A percentile compares a stretch with the other conserved stretches of the same genome.
Conservation (phyloP, 179 eudicot species). For the Silene noctiflora region DNA sequence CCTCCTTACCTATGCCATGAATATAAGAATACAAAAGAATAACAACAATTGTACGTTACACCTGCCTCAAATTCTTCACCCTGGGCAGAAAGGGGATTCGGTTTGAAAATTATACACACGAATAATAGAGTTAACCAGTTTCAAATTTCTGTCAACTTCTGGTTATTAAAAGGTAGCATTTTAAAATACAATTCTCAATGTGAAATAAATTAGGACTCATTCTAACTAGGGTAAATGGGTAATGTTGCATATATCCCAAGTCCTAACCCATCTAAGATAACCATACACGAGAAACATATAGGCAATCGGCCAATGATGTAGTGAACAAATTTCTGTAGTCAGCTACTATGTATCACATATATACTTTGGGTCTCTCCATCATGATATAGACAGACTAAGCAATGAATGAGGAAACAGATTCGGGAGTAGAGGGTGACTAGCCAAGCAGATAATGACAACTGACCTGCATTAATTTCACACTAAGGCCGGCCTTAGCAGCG, state of each 20-base stretch:
- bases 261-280: neutral
- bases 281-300: neutral
- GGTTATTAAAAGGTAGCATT: neutral
- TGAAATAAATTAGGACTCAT: neutral
- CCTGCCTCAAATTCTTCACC: neutral
- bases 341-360: neutral
- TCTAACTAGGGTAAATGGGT: neutral
- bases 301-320: neutral
- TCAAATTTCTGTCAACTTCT: neutral
- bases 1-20: neutral
- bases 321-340: neutral
- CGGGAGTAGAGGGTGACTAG: neutral
- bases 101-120: neutral
- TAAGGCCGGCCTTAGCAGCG: constrained; percentile 60
- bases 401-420: neutral
- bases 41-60: neutral
- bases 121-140: neutral
- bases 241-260: neutral
- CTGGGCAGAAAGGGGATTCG: neutral
- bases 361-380: neutral
- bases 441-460: constrained; percentile 11
- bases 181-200: neutral
- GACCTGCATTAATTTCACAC: constrained; percentile 87
- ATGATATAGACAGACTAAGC: neutral
- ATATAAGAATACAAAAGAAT: neutral